phyloP scores from a whole-genome alignment of 495 filamentous ascomycete genomes.

The Penicillium coffeae region DNA sequence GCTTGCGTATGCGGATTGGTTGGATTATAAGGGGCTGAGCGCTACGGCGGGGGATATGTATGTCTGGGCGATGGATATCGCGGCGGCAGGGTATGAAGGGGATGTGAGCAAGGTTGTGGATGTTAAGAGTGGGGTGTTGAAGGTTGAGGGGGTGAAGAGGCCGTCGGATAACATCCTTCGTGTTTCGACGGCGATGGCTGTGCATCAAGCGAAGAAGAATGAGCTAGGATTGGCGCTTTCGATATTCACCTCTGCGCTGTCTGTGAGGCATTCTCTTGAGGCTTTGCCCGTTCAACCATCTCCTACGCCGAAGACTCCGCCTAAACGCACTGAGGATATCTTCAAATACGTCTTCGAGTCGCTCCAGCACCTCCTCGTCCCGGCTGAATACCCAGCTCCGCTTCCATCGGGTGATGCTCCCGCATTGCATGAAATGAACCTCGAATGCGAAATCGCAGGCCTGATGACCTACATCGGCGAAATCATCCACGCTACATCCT shows the following conservation, averaged over 20 bases:
- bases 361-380: constrained; percentile 39
- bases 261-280: constrained; percentile 56
- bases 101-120: constrained; percentile 53
- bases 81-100: constrained; percentile 45
- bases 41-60: constrained; percentile 65
- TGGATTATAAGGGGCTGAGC: constrained; percentile 67
- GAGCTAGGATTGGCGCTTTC: constrained; percentile 66
- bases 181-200: constrained; percentile 71
- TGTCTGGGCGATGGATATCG: constrained; percentile 67
- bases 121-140: constrained; percentile 55
- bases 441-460: constrained; percentile 77
- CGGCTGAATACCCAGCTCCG: constrained; percentile 60
- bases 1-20: constrained; percentile 75
- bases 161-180: constrained; percentile 69
- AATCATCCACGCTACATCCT: constrained; percentile 71
- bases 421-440: constrained; percentile 53
- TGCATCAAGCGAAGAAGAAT: constrained; percentile 65
- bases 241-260: constrained; percentile 81
- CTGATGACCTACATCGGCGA: constrained; percentile 91
- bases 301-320: constrained; percentile 45
- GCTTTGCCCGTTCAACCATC: constrained; percentile 26
- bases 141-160: constrained; percentile 41
- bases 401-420: constrained; percentile 62
- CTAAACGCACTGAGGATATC: constrained; percentile 51
- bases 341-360: constrained; percentile 31